A percentile compares a stretch with the other conserved stretches of the same genome.
Conservation (phyloP, 2,329 filamentous ascomycete species). For the Teratosphaeria gauchensis region DNA sequence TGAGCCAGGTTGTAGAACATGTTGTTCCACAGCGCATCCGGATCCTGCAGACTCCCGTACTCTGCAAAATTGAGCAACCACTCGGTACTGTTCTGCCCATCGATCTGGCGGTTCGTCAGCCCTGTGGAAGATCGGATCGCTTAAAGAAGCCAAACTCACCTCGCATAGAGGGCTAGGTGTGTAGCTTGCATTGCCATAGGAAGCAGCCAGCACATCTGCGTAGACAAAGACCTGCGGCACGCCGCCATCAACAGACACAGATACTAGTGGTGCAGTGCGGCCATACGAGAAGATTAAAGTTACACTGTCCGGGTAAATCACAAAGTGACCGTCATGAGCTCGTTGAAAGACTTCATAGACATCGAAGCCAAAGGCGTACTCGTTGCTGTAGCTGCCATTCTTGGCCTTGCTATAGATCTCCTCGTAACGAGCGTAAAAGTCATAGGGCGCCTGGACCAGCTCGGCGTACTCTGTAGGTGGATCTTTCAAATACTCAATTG, state of each 20-base stretch:
- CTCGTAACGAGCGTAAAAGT: slow-evolving; percentile 31
- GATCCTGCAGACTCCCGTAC: slow-evolving; percentile 44
- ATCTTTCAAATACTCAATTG: slow-evolving; percentile 34
- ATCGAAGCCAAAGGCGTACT: slow-evolving; percentile 40
- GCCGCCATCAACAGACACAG: slow-evolving; percentile 52
- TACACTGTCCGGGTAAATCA: slow-evolving; percentile 45
- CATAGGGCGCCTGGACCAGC: slow-evolving; percentile 35
- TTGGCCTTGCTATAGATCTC: slow-evolving; percentile 30
- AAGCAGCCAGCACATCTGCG: slow-evolving; percentile 35
- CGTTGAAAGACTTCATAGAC: slow-evolving; percentile 44
- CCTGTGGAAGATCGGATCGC: neutral
- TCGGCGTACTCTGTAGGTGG: slow-evolving; percentile 37
- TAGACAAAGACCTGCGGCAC: slow-evolving; percentile 50
- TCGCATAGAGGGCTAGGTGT: slow-evolving; percentile 38
- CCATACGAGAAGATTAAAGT: slow-evolving; percentile 43
- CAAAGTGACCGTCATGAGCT: slow-evolving; percentile 58
- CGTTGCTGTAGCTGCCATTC: slow-evolving; percentile 29
- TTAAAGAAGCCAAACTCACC: neutral
- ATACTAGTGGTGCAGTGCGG: slow-evolving; percentile 44
- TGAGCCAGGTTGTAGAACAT: slow-evolving; percentile 38
- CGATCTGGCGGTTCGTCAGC: slow-evolving; percentile 34
- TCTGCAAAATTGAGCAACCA: slow-evolving; percentile 41
- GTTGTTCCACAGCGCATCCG: slow-evolving; percentile 48
- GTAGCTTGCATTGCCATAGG: slow-evolving; percentile 31
- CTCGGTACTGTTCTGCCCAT: slow-evolving; percentile 44